Conservation (phyloP, 2,329 filamentous ascomycete genomes). For the Colletotrichum sp. region DNA sequence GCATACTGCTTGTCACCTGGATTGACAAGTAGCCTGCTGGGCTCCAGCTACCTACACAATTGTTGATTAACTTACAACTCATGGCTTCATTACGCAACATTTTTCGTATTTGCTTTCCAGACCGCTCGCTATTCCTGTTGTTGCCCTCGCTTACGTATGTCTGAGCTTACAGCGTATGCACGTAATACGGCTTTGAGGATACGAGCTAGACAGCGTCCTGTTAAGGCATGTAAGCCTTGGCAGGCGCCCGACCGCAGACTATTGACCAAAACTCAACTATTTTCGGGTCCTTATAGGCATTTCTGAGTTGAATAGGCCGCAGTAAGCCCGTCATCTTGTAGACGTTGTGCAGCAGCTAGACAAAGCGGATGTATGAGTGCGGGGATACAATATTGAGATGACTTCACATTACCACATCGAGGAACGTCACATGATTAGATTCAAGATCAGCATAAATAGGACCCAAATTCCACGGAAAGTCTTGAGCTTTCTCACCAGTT, state of each 20-base stretch:
- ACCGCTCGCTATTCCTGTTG: rapidly evolving
- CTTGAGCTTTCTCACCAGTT: background rate
- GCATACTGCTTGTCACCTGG: rapidly evolving
- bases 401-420: background rate
- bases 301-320: background rate
- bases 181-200: background rate
- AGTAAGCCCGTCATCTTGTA: background rate
- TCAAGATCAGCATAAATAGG: background rate
- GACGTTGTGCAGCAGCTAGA: background rate
- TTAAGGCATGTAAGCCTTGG: background rate
- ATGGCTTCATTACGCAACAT: rapidly evolving
- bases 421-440: background rate
- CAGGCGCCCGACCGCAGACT: background rate
- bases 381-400: background rate
- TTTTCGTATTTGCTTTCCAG: background rate
- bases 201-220: background rate
- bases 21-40: rapidly evolving
- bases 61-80: background rate
- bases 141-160: background rate
- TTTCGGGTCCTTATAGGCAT: background rate
- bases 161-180: background rate
- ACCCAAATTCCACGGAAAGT: rapidly evolving
- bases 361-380: background rate
- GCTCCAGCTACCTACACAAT: rapidly evolving
- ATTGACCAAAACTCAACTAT: no score